Conservation (phyloP, 495 filamentous ascomycete genomes). For the Pyrenopolyporus hunteri region DNA sequence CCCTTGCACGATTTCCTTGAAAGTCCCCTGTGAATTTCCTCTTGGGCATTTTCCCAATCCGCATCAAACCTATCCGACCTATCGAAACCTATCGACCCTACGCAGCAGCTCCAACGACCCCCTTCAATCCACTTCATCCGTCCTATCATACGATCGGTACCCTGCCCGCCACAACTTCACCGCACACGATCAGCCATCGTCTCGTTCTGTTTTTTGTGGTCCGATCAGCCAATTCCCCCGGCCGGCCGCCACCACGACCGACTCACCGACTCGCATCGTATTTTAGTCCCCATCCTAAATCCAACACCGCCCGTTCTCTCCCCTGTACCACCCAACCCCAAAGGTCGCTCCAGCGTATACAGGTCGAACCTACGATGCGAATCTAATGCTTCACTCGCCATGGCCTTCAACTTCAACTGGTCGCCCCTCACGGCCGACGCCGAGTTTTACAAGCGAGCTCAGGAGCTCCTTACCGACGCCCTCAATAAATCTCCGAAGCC, state of each 20-base stretch:
- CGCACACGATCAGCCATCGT: constrained; percentile 31
- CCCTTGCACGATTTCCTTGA: background rate
- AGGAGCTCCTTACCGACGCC: constrained; percentile 91
- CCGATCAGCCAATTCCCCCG: constrained; percentile 27
- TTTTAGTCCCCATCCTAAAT: constrained; percentile 24
- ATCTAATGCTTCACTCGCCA: constrained; percentile 56
- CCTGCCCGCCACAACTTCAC: constrained; percentile 8
- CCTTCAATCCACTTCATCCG: constrained; percentile 11
- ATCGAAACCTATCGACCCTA: background rate
- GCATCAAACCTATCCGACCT: too few relatives aligned
- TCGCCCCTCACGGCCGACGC: constrained; percentile 96
- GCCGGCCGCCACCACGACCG: constrained; percentile 27
- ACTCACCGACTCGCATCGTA: constrained; percentile 26
- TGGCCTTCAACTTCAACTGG: constrained; percentile 99
- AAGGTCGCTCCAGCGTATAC: constrained; percentile 1
- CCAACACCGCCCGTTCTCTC: constrained; percentile 11
- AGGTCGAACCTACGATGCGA: constrained; percentile 30
- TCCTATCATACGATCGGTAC: constrained; percentile 29
- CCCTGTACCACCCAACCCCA: constrained; percentile 6
- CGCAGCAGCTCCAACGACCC: constrained; percentile 4
- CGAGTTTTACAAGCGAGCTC: constrained; percentile 84
- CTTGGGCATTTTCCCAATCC: too few relatives aligned
- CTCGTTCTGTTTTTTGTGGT: constrained; percentile 22
- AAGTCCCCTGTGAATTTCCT: background rate
- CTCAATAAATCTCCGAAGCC: constrained; percentile 98